Evolutionary conservation across 2,329 filamentous ascomycete genomes (phyloP).

Genomic region (Neofusicoccum cordaticola): DNA sequence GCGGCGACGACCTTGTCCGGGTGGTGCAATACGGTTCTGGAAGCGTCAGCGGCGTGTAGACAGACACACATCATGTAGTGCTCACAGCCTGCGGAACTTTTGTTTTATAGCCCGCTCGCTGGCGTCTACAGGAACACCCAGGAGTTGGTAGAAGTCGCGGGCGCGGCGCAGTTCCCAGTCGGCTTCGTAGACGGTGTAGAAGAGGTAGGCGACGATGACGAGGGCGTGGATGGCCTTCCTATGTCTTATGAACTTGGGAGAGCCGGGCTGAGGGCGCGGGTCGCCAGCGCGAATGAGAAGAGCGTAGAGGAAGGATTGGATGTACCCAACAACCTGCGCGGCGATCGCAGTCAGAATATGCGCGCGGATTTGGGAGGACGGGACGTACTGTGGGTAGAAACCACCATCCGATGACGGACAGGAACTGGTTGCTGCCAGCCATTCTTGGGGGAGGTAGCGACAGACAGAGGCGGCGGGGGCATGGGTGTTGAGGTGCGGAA

Average conservation of each 20-base stretch:
- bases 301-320: slow-evolving; percentile 81
- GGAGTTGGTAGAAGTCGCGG: slow-evolving; percentile 75
- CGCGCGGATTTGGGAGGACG: not conserved
- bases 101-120: slow-evolving; percentile 77
- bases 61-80: not conserved
- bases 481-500: not conserved
- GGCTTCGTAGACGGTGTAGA: slow-evolving; percentile 90
- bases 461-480: not conserved
- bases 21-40: slow-evolving; percentile 61
- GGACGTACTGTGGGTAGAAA: slow-evolving; percentile 58
- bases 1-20: slow-evolving; percentile 70
- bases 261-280: slow-evolving; percentile 67
- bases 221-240: slow-evolving; percentile 78
- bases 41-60: not conserved
- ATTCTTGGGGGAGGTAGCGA: not conserved
- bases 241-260: slow-evolving; percentile 68
- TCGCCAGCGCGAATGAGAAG: slow-evolving; percentile 87
- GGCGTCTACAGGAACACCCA: slow-evolving; percentile 67
- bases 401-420: slow-evolving; percentile 60
- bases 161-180: slow-evolving; percentile 72
- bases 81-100: slow-evolving; percentile 70
- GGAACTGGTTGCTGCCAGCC: slow-evolving; percentile 27
- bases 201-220: slow-evolving; percentile 79
- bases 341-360: not conserved
- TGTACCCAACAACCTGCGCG: slow-evolving; percentile 66